Percentiles rank a stretch among this genome's conserved stretches.
Evolutionary conservation across 441 rosid species (phyloP).

Genomic region (Sinapis alba): DNA sequence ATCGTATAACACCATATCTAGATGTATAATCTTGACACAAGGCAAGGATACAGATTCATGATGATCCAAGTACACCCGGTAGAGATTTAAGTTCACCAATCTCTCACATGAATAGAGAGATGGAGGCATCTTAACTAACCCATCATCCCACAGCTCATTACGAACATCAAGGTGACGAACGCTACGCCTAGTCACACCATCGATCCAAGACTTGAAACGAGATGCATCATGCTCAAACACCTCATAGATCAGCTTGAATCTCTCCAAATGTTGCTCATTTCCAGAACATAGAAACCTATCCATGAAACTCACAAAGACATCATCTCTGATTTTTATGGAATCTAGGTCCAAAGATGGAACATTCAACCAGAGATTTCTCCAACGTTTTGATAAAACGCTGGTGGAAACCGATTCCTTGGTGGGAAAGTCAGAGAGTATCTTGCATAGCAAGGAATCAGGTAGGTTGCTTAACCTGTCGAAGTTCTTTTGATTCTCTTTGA

Average conservation of each 20-base stretch:
- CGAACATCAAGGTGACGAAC: neutral
- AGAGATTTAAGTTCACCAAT: conserved; percentile 11
- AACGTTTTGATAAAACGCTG: conserved; percentile 22
- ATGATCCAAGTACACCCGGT: neutral
- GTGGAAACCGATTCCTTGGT: conserved; percentile 22
- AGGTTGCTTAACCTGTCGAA: conserved; percentile 20
- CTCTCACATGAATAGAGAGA: conserved; percentile 25
- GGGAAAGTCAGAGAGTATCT: conserved; percentile 1
- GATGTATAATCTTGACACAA: conserved; percentile 17
- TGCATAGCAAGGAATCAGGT: conserved; percentile 32
- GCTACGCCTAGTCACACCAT: conserved; percentile 12
- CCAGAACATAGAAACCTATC: conserved; percentile 17
- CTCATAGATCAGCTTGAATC: conserved; percentile 23
- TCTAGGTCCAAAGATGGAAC: conserved; percentile 30
- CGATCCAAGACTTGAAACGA: conserved; percentile 31
- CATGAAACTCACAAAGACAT: neutral
- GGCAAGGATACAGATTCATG: conserved; percentile 14
- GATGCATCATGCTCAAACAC: conserved; percentile 16
- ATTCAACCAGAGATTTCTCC: conserved; percentile 26
- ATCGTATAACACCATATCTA: conserved; percentile 1
- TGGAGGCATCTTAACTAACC: conserved; percentile 23
- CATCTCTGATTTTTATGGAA: neutral
- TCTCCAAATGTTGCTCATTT: neutral
- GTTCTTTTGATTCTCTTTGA: conserved; percentile 20
- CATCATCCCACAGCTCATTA: neutral